Evolutionary conservation across 371 early-diverging fungal species (phyloP).

Genomic region (Zychaea mexicana): DNA sequence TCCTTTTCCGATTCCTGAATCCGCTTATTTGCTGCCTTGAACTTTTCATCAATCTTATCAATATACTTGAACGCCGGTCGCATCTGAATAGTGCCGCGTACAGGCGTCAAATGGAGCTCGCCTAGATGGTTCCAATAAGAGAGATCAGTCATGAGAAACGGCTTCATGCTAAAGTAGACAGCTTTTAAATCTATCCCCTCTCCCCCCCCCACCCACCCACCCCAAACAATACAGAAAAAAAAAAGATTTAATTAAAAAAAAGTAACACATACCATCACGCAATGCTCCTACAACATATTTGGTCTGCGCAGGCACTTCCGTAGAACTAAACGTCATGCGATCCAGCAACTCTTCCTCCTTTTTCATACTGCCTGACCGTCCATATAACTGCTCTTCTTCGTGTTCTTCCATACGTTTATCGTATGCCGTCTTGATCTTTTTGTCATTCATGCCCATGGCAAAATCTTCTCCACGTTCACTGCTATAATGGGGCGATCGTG

Average conservation of each 20-base stretch:
- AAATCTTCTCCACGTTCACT: conserved; percentile 79
- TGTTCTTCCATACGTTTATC: conserved; percentile 59
- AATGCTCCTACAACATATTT: conserved; percentile 82
- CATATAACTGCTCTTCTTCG: conserved; percentile 44
- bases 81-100: conserved; percentile 75
- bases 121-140: conserved; percentile 34
- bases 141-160: too few species aligned
- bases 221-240: not conserved
- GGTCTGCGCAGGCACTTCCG: conserved; percentile 75
- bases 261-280: conserved; percentile 60
- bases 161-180: too few species aligned
- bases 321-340: conserved; percentile 75
- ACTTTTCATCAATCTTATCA: conserved; percentile 87
- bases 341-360: conserved; percentile 66
- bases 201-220: not conserved
- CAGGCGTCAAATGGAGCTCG: conserved; percentile 82
- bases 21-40: conserved; percentile 69
- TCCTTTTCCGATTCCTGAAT: conserved; percentile 70
- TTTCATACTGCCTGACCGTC: conserved; percentile 26
- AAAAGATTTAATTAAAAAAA: too few species aligned
- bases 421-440: conserved; percentile 66
- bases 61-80: conserved; percentile 86
- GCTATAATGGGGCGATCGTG: conserved; percentile 69
- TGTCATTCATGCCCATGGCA: conserved; percentile 77
- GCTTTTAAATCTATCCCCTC: not conserved